phyloP scores from a whole-genome alignment of 2,329 filamentous ascomycete species.

The Myriosclerotinia duriaeana region DNA sequence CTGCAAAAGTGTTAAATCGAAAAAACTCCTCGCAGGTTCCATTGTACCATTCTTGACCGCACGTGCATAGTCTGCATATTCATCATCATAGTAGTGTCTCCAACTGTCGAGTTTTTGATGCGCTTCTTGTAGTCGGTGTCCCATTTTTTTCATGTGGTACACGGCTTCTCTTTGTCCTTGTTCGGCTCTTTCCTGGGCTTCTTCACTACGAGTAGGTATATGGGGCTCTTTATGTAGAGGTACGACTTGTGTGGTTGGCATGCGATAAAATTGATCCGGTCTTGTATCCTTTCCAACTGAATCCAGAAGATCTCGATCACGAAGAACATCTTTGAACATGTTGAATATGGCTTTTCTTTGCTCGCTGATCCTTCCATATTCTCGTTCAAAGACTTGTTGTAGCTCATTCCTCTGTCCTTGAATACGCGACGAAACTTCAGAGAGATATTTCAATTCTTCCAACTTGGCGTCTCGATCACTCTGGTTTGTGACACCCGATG shows the following conservation, averaged over 20 bases:
- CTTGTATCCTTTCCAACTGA: not conserved
- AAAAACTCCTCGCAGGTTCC: conserved; percentile 21
- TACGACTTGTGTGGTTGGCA: not conserved
- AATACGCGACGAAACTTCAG: not conserved
- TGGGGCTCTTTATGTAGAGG: not conserved
- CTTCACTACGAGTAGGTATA: not conserved
- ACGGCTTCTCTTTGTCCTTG: conserved; percentile 6
- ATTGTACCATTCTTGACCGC: conserved; percentile 12
- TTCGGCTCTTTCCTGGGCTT: not conserved
- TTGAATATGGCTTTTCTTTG: not conserved
- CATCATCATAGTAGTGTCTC: conserved; percentile 20
- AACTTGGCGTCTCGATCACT: not conserved
- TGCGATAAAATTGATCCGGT: not conserved
- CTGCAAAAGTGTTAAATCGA: conserved; percentile 25
- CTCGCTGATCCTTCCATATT: not conserved
- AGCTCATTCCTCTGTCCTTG: not conserved
- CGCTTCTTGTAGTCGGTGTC: conserved; percentile 9
- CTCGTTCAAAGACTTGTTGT: not conserved
- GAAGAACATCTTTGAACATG: not conserved
- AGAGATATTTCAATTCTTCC: not conserved
- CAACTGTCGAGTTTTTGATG: conserved; percentile 25
- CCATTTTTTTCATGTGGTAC: conserved; percentile 9
- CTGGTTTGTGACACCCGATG: not conserved
- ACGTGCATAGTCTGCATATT: conserved; percentile 19
- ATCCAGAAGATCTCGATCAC: conserved; percentile 1